Evolutionary conservation across 2,329 filamentous ascomycete genomes (phyloP).

Genomic region (Bertia moriformis): DNA sequence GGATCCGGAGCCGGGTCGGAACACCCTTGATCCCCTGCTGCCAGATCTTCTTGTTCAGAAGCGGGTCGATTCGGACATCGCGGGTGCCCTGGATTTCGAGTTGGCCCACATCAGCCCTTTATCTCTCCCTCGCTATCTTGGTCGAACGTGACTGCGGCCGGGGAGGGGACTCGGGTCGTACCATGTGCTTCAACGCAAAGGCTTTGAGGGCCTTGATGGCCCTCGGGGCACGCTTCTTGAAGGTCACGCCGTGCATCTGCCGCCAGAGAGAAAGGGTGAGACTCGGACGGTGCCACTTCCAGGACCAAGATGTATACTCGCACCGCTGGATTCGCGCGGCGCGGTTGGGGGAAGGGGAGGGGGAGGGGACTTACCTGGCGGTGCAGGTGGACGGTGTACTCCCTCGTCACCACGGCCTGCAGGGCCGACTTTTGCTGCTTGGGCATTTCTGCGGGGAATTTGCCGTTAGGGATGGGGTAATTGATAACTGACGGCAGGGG

Average conservation of each 20-base stretch:
- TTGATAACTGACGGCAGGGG: background rate
- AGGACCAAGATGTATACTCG: constrained; percentile 7
- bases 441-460: constrained; percentile 39
- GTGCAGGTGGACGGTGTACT: constrained; percentile 99
- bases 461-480: background rate
- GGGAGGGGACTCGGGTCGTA: constrained; percentile 36
- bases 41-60: constrained; percentile 99
- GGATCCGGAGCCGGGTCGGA: constrained; percentile 88
- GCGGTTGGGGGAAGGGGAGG: constrained; percentile 1
- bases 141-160: constrained; percentile 2
- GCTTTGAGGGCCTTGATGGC: constrained; percentile 99
- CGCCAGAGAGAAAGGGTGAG: constrained; percentile 2
- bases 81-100: constrained; percentile 65
- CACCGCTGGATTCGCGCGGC: constrained; percentile 2
- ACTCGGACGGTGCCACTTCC: constrained; percentile 17
- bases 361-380: constrained; percentile 83
- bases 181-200: constrained; percentile 90
- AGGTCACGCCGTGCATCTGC: constrained; percentile 88
- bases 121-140: constrained; percentile 7
- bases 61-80: constrained; percentile 95
- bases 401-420: constrained; percentile 95
- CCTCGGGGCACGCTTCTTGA: constrained; percentile 98
- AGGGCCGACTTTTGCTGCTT: constrained; percentile 86
- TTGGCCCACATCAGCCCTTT: constrained; percentile 6
- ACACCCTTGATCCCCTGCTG: constrained; percentile 98